Conservation (phyloP, 2,329 filamentous ascomycete genomes). For the Apiospora marii region DNA sequence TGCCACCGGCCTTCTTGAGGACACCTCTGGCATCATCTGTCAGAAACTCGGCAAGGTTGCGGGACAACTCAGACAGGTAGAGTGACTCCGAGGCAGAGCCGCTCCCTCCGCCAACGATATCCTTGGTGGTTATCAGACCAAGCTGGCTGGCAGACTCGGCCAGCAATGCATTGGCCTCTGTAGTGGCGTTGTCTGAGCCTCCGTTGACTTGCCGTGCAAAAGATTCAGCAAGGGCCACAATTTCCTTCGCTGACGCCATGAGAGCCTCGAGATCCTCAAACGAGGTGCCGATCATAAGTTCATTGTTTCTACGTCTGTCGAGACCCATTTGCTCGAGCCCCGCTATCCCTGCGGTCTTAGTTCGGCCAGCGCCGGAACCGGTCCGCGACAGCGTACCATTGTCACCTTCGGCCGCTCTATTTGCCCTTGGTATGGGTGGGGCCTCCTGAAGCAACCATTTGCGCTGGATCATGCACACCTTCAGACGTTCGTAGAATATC, state of each 20-base stretch:
- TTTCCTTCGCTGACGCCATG: conserved; percentile 97
- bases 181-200: conserved; percentile 62
- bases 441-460: conserved; percentile 95
- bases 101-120: conserved; percentile 82
- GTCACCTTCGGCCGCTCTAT: conserved; percentile 47
- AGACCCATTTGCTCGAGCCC: conserved; percentile 87
- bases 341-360: conserved; percentile 84
- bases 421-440: conserved; percentile 80
- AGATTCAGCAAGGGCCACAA: conserved; percentile 89
- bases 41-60: conserved; percentile 87
- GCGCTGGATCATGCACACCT: conserved; percentile 85
- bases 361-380: conserved; percentile 41
- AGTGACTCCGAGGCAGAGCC: conserved; percentile 74
- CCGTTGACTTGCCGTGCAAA: conserved; percentile 75
- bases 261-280: conserved; percentile 96
- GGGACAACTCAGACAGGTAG: conserved; percentile 86
- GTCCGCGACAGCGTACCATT: conserved; percentile 40
- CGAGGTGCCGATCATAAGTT: conserved; percentile 88
- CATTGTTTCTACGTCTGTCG: conserved; percentile 89
- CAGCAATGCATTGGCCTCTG: conserved; percentile 77
- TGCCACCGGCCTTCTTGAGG: conserved; percentile 81
- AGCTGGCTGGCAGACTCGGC: conserved; percentile 85
- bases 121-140: conserved; percentile 91
- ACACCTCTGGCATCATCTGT: conserved; percentile 85
- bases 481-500: conserved; percentile 88